These are phyloP conservation scores for Yamadazyma mexicana DNA, from an alignment of 1,139 yeast species.

Conservation along the genomic window DNA sequence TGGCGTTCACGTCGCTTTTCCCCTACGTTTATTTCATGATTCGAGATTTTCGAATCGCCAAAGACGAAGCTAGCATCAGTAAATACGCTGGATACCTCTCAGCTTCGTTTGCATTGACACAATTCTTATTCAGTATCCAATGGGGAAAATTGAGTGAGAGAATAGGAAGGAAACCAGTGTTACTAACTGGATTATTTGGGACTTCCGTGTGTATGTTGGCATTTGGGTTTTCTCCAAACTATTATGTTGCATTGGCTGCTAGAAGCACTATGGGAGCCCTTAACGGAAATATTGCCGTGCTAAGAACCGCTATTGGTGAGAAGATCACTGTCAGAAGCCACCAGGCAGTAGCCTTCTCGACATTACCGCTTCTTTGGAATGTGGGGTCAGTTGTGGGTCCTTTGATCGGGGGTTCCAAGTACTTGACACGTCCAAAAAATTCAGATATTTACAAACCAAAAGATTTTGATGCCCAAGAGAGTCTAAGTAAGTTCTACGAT, in stretches of 20 bases:
- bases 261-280: constrained; percentile 55
- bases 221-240: constrained; percentile 54
- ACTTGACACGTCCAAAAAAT: constrained; percentile 31
- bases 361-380: constrained; percentile 60
- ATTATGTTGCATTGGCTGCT: constrained; percentile 51
- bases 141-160: constrained; percentile 60
- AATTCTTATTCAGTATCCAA: constrained; percentile 53
- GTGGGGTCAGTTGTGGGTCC: constrained; percentile 53
- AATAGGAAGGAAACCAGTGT: constrained; percentile 58
- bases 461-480: not conserved
- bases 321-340: constrained; percentile 54
- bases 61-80: constrained; percentile 52
- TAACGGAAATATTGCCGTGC: constrained; percentile 63
- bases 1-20: constrained; percentile 62
- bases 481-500: constrained; percentile 1
- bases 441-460: constrained; percentile 5
- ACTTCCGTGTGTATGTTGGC: constrained; percentile 46
- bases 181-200: constrained; percentile 54
- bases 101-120: constrained; percentile 55
- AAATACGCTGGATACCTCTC: constrained; percentile 60
- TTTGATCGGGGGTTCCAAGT: constrained; percentile 49
- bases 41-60: constrained; percentile 52
- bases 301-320: constrained; percentile 63
- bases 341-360: constrained; percentile 62
- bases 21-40: constrained; percentile 69